Evolutionary conservation across 2,329 filamentous ascomycete species (phyloP), one percentile per base, ranked within the genome.

Genomic region (Sarocladiaceae sp.): DNA sequence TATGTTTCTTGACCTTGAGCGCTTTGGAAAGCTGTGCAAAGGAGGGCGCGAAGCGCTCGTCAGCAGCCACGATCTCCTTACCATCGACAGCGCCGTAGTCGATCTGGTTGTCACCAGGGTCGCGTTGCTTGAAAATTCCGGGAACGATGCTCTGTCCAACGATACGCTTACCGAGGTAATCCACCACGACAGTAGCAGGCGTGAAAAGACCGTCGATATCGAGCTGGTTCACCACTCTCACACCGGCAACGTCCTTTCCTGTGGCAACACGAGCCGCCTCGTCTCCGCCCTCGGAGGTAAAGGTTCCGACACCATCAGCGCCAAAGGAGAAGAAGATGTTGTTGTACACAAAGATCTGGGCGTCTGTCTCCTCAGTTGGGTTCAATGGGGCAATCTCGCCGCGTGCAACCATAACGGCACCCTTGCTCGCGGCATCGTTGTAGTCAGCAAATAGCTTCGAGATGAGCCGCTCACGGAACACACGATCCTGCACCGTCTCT

Each of bases 271-370:
- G 82, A 12, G 93, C 93, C 52, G 93, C 93, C 68, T 98, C 93
- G 53, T 98, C 91, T 16, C 93, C 93, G 53, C 93, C 93, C 67
- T 98, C 93, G 3, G 85, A 90, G 10, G 89, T 90, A 64, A 98
- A 98, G 13, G 93, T 98, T 33, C 93, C 91, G 35, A 97, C 93
- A 43, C 93, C 94, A 62, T 98, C 93, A 34, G 93, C 91, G 50
- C 93, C 93, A 55, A 96, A 97, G 1, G 93, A 97, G 72, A 95
- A 98, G 72, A 98, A 98, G 53, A 98, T 89, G 67, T 98, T 98
- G 74, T 97, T 97, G 73, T 97, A 96, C 19, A 98, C 91, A 58
- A 95, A 98, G 52, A 98, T 98, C 63, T 98, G 93, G 3, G 93
- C 93, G 62, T 98, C 91, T 53, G 77, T 80, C 51, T 76, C 82